phyloP scores from a whole-genome alignment of 2,329 filamentous ascomycete species.

The Neophaeococcomyces aloes region DNA sequence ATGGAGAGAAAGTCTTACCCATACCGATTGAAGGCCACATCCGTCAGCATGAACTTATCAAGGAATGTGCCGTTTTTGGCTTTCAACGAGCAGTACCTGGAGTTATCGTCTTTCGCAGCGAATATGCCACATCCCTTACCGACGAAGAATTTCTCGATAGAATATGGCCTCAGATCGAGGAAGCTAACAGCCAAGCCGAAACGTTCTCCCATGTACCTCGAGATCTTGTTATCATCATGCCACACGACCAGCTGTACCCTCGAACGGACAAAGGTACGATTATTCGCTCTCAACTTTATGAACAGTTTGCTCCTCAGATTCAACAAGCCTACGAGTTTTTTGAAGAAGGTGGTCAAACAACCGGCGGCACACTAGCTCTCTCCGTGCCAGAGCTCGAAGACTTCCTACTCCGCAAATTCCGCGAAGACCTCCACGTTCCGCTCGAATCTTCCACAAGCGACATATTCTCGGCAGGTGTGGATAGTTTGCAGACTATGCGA shows the following conservation, averaged over 20 bases:
- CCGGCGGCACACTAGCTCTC: not conserved
- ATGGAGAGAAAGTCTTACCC: conserved; percentile 60
- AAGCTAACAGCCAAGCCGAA: conserved; percentile 40
- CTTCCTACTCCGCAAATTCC: conserved; percentile 11
- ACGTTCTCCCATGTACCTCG: conserved; percentile 42
- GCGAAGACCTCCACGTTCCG: conserved; percentile 2
- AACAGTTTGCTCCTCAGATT: conserved; percentile 30
- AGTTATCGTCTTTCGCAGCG: conserved; percentile 42
- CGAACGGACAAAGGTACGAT: conserved; percentile 49
- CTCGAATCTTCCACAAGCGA: conserved; percentile 9
- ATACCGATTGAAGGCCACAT: conserved; percentile 49
- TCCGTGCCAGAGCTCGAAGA: conserved; percentile 9
- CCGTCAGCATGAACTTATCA: conserved; percentile 33
- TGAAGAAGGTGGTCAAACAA: not conserved
- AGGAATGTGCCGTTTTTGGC: conserved; percentile 53
- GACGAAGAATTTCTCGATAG: conserved; percentile 33
- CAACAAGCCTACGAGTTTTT: conserved; percentile 9
- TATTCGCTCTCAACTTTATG: conserved; percentile 42
- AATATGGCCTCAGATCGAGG: conserved; percentile 37
- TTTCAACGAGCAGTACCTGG: conserved; percentile 47
- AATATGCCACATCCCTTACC: conserved; percentile 19
- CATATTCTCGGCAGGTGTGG: conserved; percentile 14
- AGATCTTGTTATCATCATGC: conserved; percentile 41
- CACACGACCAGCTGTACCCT: conserved; percentile 19
- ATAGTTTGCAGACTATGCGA: conserved; percentile 12